Percentiles rank a stretch among this genome's conserved stretches.
Evolutionary conservation across 805 yeast species (phyloP).

Genomic region (Cyberlindnera xishuangbannaensis): DNA sequence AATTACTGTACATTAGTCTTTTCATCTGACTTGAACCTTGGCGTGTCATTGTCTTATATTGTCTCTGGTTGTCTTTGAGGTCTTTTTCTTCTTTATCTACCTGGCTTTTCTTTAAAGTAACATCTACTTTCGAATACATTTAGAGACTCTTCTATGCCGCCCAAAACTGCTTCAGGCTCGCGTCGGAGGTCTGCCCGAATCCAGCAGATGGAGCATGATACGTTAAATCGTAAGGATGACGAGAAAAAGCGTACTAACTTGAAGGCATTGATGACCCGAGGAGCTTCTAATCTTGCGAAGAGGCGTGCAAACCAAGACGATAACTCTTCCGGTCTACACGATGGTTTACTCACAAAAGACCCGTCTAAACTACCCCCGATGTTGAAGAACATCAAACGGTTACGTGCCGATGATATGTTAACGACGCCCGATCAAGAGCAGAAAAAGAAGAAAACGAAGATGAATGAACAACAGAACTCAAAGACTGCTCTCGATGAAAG

Average conservation of each 20-base stretch:
- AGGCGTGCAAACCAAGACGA: background rate
- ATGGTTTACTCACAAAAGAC: background rate
- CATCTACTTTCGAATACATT: too few relatives aligned
- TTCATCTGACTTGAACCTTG: too few relatives aligned
- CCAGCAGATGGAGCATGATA: too few relatives aligned
- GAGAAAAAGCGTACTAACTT: background rate
- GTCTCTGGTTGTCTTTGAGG: too few relatives aligned
- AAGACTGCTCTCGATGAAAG: constrained; percentile 2
- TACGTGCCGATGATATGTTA: constrained; percentile 17
- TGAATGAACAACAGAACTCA: too few relatives aligned
- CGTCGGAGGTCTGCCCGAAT: background rate
- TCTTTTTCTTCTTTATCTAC: too few relatives aligned
- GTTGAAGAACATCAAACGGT: constrained; percentile 6
- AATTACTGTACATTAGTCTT: too few relatives aligned
- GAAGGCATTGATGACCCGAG: background rate
- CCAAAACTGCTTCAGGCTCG: too few relatives aligned
- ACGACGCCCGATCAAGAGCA: constrained; percentile 19
- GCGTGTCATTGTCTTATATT: too few relatives aligned
- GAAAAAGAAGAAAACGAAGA: constrained; percentile 8
- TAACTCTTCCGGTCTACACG: background rate
- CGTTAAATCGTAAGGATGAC: too few relatives aligned
- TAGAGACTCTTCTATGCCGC: too few relatives aligned
- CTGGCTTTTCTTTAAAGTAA: too few relatives aligned
- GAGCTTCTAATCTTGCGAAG: background rate
- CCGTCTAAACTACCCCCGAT: background rate